A percentile compares a stretch with the other conserved stretches of the same genome.
Conservation (phyloP, 139 green algal species). For the Micractinium conductrix region DNA sequence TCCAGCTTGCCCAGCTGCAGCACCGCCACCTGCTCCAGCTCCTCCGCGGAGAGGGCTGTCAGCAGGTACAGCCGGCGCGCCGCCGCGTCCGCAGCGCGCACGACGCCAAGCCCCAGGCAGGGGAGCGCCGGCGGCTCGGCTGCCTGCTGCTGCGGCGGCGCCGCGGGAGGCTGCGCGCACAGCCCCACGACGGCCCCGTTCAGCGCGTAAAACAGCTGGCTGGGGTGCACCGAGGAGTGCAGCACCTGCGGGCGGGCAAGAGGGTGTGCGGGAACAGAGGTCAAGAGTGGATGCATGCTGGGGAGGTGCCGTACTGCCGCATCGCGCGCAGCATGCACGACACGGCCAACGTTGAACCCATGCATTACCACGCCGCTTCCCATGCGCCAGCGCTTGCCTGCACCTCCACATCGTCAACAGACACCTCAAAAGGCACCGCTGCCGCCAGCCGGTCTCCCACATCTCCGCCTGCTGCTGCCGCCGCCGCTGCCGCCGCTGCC, state of each 20-base stretch:
- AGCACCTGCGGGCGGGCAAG: slow-evolving; percentile 34
- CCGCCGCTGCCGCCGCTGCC: slow-evolving; percentile 24
- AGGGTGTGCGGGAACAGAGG: not conserved
- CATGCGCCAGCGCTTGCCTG: too few relatives aligned
- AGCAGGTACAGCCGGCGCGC: slow-evolving; percentile 63
- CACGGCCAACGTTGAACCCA: too few relatives aligned
- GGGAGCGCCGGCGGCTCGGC: slow-evolving; percentile 27
- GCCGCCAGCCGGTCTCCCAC: slow-evolving; percentile 51
- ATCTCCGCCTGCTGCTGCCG: slow-evolving; percentile 43
- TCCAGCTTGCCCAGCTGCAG: slow-evolving; percentile 73
- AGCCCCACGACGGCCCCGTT: slow-evolving; percentile 81
- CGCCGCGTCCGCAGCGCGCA: slow-evolving; percentile 65
- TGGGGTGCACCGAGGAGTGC: slow-evolving; percentile 33
- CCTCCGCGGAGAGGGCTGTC: slow-evolving; percentile 49
- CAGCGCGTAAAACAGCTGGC: slow-evolving; percentile 56
- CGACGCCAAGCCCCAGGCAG: slow-evolving; percentile 80
- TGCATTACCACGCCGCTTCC: too few relatives aligned
- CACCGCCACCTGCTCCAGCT: slow-evolving; percentile 53
- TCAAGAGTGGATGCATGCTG: not conserved
- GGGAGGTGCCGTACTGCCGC: not conserved
- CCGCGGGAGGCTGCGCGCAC: not conserved
- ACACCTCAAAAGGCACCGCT: slow-evolving; percentile 51
- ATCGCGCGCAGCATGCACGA: not conserved
- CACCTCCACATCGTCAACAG: slow-evolving; percentile 39
- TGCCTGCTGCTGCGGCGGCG: not conserved